Conservation (phyloP, 345 rosid species). For the Hevea brasiliensis region DNA sequence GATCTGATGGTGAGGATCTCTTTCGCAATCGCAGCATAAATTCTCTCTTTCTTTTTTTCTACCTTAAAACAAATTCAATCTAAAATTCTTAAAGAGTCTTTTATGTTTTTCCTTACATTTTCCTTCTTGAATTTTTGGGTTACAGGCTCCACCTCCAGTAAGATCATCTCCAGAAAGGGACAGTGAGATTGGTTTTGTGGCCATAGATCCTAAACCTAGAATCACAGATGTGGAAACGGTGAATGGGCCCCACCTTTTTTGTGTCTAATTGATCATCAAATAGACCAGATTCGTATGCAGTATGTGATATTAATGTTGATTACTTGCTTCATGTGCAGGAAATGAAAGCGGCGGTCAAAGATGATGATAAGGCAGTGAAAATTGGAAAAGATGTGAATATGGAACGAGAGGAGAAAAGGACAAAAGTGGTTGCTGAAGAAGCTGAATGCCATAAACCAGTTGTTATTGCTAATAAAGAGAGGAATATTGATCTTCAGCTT, state of each 20-base stretch:
- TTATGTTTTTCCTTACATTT: background rate
- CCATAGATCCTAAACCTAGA: constrained; percentile 57
- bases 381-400: constrained; percentile 34
- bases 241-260: constrained; percentile 40
- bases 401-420: constrained; percentile 52
- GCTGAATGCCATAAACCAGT: constrained; percentile 49
- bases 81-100: background rate
- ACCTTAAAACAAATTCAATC: background rate
- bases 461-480: constrained; percentile 39
- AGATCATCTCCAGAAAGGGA: constrained; percentile 88
- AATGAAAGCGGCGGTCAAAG: constrained; percentile 46
- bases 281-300: background rate
- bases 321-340: constrained; percentile 45
- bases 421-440: constrained; percentile 35
- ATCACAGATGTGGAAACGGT: constrained; percentile 62
- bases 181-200: constrained; percentile 57
- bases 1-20: constrained; percentile 88
- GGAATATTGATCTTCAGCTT: constrained; percentile 64
- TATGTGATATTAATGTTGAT: constrained; percentile 9
- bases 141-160: constrained; percentile 82
- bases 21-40: background rate
- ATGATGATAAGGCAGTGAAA: constrained; percentile 43
- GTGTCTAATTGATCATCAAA: constrained; percentile 5
- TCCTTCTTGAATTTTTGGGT: background rate
- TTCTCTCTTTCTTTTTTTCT: background rate